These are phyloP conservation scores for Tetracentron sinense DNA, from an alignment of 164 flowering plant genomes.

Conservation along the genomic window DNA sequence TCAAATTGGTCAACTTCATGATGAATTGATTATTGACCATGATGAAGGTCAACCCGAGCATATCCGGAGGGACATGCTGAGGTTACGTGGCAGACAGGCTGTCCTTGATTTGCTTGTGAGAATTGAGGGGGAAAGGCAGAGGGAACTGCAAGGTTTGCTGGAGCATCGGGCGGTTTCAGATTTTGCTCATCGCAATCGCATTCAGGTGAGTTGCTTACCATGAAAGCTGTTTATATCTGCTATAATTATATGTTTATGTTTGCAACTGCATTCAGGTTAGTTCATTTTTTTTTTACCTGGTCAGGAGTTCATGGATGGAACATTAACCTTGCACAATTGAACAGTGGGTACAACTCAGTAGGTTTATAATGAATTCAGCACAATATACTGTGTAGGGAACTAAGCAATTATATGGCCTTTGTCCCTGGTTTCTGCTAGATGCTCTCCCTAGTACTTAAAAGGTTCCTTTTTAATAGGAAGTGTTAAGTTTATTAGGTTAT, in stretches of 20 bases:
- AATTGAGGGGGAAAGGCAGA: constrained; percentile 67
- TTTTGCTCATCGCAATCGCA: constrained; percentile 89
- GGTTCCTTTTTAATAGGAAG: too few relatives aligned
- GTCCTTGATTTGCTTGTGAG: constrained; percentile 73
- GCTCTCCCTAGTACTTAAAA: too few relatives aligned
- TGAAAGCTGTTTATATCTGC: neutral
- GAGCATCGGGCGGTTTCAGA: constrained; percentile 68
- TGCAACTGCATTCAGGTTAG: too few relatives aligned
- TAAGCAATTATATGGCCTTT: too few relatives aligned
- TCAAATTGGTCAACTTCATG: constrained; percentile 53
- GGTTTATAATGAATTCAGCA: too few relatives aligned
- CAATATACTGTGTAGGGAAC: too few relatives aligned
- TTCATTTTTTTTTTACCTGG: too few relatives aligned
- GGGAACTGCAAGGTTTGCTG: constrained; percentile 66
- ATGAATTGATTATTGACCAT: constrained; percentile 43
- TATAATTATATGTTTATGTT: neutral
- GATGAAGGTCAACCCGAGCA: constrained; percentile 46
- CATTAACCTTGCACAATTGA: too few relatives aligned
- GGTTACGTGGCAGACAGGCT: constrained; percentile 85
- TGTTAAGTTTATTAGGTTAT: too few relatives aligned
- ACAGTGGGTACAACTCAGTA: too few relatives aligned
- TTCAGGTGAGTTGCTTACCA: constrained; percentile 58
- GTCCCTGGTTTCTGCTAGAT: too few relatives aligned
- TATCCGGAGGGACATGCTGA: constrained; percentile 50
- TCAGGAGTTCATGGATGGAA: too few relatives aligned